These are phyloP conservation scores for Nigrospora oryzae DNA, from an alignment of 2,329 filamentous ascomycete species.

Conservation along the genomic window DNA sequence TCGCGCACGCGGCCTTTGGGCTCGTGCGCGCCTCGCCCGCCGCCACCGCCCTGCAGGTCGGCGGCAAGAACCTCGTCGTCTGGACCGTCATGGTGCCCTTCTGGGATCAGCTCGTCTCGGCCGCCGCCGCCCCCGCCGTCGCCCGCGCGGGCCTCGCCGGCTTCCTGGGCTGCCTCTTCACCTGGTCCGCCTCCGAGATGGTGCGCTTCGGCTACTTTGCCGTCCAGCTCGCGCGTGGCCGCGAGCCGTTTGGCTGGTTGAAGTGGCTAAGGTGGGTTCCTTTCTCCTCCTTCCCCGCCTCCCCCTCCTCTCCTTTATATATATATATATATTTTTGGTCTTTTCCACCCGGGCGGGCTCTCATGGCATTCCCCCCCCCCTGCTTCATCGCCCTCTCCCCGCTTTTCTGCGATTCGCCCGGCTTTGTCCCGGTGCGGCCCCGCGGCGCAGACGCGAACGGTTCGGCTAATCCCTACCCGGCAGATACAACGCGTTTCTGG, in stretches of 20 bases:
- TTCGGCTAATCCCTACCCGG: background rate
- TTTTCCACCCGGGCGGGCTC: no score
- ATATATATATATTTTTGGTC: no score
- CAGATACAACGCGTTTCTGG: slow-evolving; percentile 55
- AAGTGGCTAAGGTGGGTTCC: slow-evolving; percentile 42
- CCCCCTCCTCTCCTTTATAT: no score
- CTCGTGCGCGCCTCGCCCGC: slow-evolving; percentile 55
- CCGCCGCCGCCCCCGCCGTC: slow-evolving; percentile 9
- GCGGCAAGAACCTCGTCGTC: slow-evolving; percentile 55
- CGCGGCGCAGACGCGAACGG: background rate
- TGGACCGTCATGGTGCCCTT: slow-evolving; percentile 55
- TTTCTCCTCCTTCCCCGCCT: background rate
- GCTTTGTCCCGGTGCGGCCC: background rate
- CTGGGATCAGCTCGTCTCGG: slow-evolving; percentile 2
- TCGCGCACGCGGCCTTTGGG: slow-evolving; percentile 50
- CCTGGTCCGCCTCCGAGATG: slow-evolving; percentile 62
- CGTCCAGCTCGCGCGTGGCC: slow-evolving; percentile 32
- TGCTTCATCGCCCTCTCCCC: no score
- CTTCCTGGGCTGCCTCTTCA: slow-evolving; percentile 48
- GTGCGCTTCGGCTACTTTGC: slow-evolving; percentile 62
- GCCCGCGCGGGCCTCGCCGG: slow-evolving; percentile 29
- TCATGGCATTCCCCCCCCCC: no score
- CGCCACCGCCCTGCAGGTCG: slow-evolving; percentile 61
- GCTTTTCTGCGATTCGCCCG: no score
- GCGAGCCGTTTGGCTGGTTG: slow-evolving; percentile 40